phyloP scores from a whole-genome alignment of 352 stramenopile species.

The Pythium periplocum region DNA sequence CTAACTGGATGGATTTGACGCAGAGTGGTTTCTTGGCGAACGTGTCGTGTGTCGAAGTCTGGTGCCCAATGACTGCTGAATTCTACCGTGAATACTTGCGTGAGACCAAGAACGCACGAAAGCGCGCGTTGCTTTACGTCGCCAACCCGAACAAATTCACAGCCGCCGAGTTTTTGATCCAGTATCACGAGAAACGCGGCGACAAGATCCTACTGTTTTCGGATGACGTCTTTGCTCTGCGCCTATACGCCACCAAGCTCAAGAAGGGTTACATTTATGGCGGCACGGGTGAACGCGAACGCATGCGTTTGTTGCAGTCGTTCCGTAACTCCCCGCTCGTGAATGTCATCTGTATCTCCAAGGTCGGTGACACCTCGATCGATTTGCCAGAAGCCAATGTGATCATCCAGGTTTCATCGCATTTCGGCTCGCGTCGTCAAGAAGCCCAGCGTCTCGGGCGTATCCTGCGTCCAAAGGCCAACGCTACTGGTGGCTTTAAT shows the following conservation, averaged over 20 bases:
- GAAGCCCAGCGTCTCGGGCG: slow-evolving; percentile 98
- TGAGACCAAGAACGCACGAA: slow-evolving; percentile 81
- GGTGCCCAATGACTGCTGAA: slow-evolving; percentile 97
- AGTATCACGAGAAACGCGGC: slow-evolving; percentile 96
- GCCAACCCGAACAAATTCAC: slow-evolving; percentile 99
- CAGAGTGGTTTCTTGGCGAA: slow-evolving; percentile 96
- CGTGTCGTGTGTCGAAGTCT: slow-evolving; percentile 98
- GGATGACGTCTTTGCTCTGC: slow-evolving; percentile 97
- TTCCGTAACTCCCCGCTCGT: slow-evolving; percentile 83
- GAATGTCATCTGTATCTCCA: slow-evolving; percentile 90
- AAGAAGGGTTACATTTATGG: slow-evolving; percentile 96
- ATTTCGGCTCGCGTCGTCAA: slow-evolving; percentile 98
- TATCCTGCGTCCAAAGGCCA: slow-evolving; percentile 97
- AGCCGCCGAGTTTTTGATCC: slow-evolving; percentile 93
- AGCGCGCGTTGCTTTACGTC: slow-evolving; percentile 96
- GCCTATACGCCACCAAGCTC: slow-evolving; percentile 91
- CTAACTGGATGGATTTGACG: slow-evolving; percentile 99
- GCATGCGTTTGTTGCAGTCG: slow-evolving; percentile 80
- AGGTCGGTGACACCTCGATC: slow-evolving; percentile 99
- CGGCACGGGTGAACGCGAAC: slow-evolving; percentile 91
- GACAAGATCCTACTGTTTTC: slow-evolving; percentile 99
- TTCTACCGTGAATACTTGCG: slow-evolving; percentile 94
- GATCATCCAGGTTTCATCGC: slow-evolving; percentile 98
- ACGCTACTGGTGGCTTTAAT: slow-evolving; percentile 96
- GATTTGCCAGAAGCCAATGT: slow-evolving; percentile 99